phyloP scores from a whole-genome alignment of 345 rosid genomes.

The Brassica cretica region DNA sequence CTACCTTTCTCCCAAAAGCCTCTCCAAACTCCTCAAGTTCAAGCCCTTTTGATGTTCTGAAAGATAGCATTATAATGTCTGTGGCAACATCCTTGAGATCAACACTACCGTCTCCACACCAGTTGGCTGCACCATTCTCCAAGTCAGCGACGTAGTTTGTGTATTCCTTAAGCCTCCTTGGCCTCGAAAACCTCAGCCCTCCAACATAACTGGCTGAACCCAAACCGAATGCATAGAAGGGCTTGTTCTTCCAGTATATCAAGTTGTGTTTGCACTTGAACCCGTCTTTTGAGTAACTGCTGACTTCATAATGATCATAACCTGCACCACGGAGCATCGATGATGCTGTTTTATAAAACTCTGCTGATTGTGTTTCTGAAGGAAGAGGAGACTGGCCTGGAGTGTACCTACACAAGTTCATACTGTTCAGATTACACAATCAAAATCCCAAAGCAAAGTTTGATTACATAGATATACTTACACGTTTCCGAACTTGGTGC shows the following conservation, averaged over 20 bases:
- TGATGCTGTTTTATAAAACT: slow-evolving; percentile 72
- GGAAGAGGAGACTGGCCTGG: slow-evolving; percentile 92
- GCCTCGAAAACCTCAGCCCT: slow-evolving; percentile 89
- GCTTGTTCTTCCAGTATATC: slow-evolving; percentile 82
- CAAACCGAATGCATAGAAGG: slow-evolving; percentile 85
- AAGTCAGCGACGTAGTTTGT: slow-evolving; percentile 56
- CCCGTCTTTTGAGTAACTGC: slow-evolving; percentile 67
- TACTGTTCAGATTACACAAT: neutral
- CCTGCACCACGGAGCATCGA: slow-evolving; percentile 61
- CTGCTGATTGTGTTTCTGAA: slow-evolving; percentile 76
- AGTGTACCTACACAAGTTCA: slow-evolving; percentile 63
- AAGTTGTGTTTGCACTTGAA: slow-evolving; percentile 79
- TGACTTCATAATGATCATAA: slow-evolving; percentile 83
- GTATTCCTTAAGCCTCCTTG: slow-evolving; percentile 76
- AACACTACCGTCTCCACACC: slow-evolving; percentile 34
- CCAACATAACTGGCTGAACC: slow-evolving; percentile 86
- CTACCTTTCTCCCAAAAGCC: slow-evolving; percentile 62
- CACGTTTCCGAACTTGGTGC: slow-evolving; percentile 80
- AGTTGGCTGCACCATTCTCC: slow-evolving; percentile 52
- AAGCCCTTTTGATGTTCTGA: slow-evolving; percentile 80
- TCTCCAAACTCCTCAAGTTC: slow-evolving; percentile 58
- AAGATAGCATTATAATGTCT: slow-evolving; percentile 85
- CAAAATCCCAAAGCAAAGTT: neutral
- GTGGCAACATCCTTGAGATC: slow-evolving; percentile 69
- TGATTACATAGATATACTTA: slow-evolving; percentile 39